These are phyloP conservation scores for Fusarium virguliforme DNA, from an alignment of 2,329 filamentous ascomycete species.

Conservation along the genomic window DNA sequence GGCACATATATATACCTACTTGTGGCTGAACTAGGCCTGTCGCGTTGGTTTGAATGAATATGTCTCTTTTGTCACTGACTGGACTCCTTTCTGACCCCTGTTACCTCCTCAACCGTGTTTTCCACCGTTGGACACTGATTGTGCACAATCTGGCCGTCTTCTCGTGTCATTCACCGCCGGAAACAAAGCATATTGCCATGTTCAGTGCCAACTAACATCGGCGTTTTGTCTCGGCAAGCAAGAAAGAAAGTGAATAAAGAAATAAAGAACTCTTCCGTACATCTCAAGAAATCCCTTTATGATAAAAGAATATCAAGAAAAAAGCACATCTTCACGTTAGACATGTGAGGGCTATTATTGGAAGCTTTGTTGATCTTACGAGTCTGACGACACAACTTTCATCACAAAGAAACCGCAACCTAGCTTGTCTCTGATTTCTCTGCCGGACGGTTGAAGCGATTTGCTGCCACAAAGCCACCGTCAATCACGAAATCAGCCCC, in stretches of 20 bases:
- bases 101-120: too few relatives aligned
- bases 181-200: background rate
- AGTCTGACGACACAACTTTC: background rate
- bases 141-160: background rate
- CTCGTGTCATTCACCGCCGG: background rate
- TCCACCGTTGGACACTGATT: background rate
- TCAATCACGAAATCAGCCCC: conserved; percentile 14
- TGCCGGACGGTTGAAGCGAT: background rate
- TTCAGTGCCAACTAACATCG: background rate
- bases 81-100: too few relatives aligned
- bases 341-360: background rate
- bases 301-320: background rate
- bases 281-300: background rate
- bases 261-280: background rate
- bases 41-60: too few relatives aligned
- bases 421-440: background rate
- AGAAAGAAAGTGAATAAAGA: too few relatives aligned
- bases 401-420: background rate
- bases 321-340: too few relatives aligned
- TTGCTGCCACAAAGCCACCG: conserved; percentile 6
- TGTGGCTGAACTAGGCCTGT: too few relatives aligned
- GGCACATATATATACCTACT: too few relatives aligned
- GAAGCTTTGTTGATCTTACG: background rate
- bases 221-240: background rate
- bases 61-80: too few relatives aligned